Conservation (phyloP, 228 moss, liverwort and hornwort species). For the Sphagnum fallax region DNA sequence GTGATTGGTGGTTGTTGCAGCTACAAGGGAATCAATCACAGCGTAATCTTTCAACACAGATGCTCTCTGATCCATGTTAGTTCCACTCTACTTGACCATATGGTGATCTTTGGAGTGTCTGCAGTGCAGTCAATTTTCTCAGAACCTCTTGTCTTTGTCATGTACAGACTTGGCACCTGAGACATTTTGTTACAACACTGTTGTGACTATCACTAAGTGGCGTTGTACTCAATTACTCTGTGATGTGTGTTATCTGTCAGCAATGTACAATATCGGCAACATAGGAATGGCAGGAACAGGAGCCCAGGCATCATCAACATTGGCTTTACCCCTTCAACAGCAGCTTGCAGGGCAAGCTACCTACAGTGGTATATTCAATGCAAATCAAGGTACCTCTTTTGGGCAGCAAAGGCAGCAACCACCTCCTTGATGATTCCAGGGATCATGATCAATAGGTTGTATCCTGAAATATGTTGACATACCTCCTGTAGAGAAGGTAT, state of each 20-base stretch:
- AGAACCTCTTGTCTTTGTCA: no score
- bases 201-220: no score
- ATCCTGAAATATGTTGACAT: no score
- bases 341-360: conserved; percentile 51
- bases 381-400: conserved; percentile 40
- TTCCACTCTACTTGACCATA: no score
- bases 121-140: no score
- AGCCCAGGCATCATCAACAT: conserved; percentile 45
- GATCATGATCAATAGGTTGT: no score
- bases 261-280: conserved; percentile 50
- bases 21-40: conserved; percentile 53
- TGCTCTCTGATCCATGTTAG: not conserved
- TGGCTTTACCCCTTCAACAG: conserved; percentile 56
- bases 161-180: no score
- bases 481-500: no score
- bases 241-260: not conserved
- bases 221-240: not conserved
- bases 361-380: conserved; percentile 36
- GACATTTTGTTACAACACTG: no score
- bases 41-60: conserved; percentile 24
- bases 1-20: conserved; percentile 14
- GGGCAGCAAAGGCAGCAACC: conserved; percentile 59
- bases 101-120: no score
- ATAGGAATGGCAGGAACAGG: conserved; percentile 47
- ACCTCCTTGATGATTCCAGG: conserved; percentile 6